Percentiles rank a stretch among this genome's conserved stretches.
Conservation (phyloP, 768 basidiomycete genomes). For the Naganishia antarctica region DNA sequence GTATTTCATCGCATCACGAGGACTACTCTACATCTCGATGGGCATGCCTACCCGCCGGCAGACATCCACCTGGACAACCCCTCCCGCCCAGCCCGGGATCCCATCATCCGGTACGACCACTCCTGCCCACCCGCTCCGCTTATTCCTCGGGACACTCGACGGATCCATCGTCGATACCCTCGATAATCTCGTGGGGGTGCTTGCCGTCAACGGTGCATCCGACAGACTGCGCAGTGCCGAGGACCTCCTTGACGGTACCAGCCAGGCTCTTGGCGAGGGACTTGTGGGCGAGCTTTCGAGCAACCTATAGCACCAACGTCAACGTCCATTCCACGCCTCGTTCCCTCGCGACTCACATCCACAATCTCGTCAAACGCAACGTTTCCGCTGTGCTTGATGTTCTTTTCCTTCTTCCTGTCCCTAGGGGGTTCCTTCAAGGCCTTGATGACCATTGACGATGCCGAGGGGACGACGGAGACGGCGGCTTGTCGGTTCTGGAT, state of each 20-base stretch:
- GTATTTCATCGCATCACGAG: constrained; percentile 10
- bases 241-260: constrained; percentile 90
- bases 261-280: constrained; percentile 87
- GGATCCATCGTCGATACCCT: constrained; percentile 54
- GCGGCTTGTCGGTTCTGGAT: constrained; percentile 99
- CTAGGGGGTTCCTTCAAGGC: constrained; percentile 99
- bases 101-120: neutral
- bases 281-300: constrained; percentile 90
- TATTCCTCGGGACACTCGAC: constrained; percentile 52
- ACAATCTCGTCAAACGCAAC: constrained; percentile 87
- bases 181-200: constrained; percentile 88
- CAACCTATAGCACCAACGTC: constrained; percentile 56
- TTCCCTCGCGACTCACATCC: constrained; percentile 51
- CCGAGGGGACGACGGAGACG: constrained; percentile 93
- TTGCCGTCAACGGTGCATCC: constrained; percentile 94
- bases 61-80: neutral
- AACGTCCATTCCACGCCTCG: neutral
- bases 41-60: neutral
- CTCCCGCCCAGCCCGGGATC: neutral
- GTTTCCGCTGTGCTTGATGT: constrained; percentile 98
- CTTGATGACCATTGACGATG: constrained; percentile 92
- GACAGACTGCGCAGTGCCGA: constrained; percentile 93
- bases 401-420: constrained; percentile 99
- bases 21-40: constrained; percentile 20
- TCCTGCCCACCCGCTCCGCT: constrained; percentile 4